Base-by-base conservation (phyloP, 371 early-diverging fungal genomes). In the Circinella minor region DNA sequence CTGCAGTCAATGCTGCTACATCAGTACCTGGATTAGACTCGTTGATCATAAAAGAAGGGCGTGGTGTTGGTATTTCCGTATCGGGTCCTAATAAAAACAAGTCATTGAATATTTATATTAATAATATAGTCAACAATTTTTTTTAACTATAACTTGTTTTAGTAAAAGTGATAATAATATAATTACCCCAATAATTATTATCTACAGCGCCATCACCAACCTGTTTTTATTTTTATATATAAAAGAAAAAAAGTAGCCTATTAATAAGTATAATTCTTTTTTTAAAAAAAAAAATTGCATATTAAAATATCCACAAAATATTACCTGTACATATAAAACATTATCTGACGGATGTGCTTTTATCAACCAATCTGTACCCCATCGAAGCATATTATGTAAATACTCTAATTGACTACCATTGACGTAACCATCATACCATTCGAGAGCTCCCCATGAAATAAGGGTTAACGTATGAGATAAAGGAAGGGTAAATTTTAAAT, bases 331-430 rank as follows among this genome's bases (percentile, higher is more conserved):
- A 39, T 64, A 86, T 27, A 89, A 72, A 4, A 80, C 80, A 66
- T 81, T 74, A 37, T 76, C 74, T 51, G 83, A 70, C 15, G 86
- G 84, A 69, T 89, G 88, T 1, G 89, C 88, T 65, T 87, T 86
- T 36, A 88, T 86, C 37, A 89, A 67, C 88, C 89, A 89, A 72
- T 88, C 89, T 55, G 84, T 85, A 6, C 88, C 90, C 89, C 89
- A 89, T 57, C 79, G 86, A 34, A 89, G 66, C 72, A 79, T 86
- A 38, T 80, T 75, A 18, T 75, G 69, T 3, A 89, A 74, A 39
- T 85, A 75, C 0, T 61, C 65, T 13, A 77, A 73, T 66, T 88
- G 82, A 43, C 77, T 71, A 34, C 87, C 82, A 38, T 74, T 71
- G 54, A 73, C 69, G 63, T 87, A 88, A 27, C 88, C 86, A 4